Evolutionary conservation across 2,329 filamentous ascomycete species (phyloP).

Genomic region (Rhinocladiella similis): DNA sequence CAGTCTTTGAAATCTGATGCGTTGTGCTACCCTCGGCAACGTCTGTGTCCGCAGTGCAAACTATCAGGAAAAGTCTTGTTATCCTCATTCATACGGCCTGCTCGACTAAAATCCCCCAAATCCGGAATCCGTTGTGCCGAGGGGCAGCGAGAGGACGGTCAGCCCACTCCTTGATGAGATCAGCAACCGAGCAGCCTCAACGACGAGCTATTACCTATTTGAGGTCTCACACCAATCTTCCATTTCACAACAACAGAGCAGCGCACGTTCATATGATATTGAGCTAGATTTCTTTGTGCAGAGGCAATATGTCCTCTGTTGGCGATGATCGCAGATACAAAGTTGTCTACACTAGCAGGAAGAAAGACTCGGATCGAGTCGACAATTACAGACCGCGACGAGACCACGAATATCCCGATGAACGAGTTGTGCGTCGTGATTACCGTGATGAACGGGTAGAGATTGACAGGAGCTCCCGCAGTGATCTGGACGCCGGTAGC

Average conservation of each 20-base stretch:
- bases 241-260: background rate
- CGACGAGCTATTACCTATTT: too few species aligned
- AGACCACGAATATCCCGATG: conserved; percentile 17
- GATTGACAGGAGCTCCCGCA: conserved; percentile 12
- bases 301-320: conserved; percentile 15
- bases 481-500: background rate
- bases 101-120: too few species aligned
- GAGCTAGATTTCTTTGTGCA: background rate
- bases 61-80: too few species aligned
- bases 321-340: conserved; percentile 24
- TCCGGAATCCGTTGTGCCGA: too few species aligned
- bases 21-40: too few species aligned
- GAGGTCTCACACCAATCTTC: too few species aligned
- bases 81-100: too few species aligned
- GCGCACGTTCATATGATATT: background rate
- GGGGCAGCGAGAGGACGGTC: too few species aligned
- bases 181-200: too few species aligned
- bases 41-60: too few species aligned
- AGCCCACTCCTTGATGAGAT: too few species aligned
- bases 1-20: too few species aligned
- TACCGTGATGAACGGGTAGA: conserved; percentile 18
- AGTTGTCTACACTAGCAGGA: conserved; percentile 22
- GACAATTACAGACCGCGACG: conserved; percentile 10
- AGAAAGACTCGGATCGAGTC: conserved; percentile 3
- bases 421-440: conserved; percentile 9